phyloP scores from a whole-genome alignment of 306 rosid species.

The Rubus idaeus region DNA sequence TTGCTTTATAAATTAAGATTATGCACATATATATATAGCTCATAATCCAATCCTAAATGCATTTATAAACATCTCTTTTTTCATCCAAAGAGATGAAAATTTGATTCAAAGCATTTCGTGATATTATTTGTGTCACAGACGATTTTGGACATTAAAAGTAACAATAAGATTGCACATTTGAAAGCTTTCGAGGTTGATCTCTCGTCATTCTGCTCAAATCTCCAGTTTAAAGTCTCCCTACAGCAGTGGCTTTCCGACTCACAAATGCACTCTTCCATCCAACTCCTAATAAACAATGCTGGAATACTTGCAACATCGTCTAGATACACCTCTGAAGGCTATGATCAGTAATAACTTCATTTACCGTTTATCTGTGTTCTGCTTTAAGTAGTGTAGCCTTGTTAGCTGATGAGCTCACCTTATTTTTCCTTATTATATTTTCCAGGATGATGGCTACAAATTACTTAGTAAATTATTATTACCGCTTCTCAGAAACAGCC shows the following conservation, averaged over 20 bases:
- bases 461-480: too few relatives aligned
- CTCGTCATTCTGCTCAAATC: conserved; percentile 55
- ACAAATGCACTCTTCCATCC: conserved; percentile 74
- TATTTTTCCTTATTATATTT: too few relatives aligned
- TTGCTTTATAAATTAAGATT: too few relatives aligned
- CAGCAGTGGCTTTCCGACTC: conserved; percentile 74
- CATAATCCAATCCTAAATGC: too few relatives aligned
- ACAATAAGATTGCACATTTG: conserved; percentile 53
- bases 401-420: too few relatives aligned
- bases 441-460: too few relatives aligned
- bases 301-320: conserved; percentile 85
- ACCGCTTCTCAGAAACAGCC: too few relatives aligned
- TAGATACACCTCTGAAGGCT: conserved; percentile 71
- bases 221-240: conserved; percentile 55
- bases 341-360: conserved; percentile 61
- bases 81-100: not conserved
- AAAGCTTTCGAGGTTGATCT: conserved; percentile 74
- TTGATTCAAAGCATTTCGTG: not conserved
- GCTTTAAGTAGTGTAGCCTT: too few relatives aligned
- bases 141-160: conserved; percentile 51
- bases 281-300: conserved; percentile 80
- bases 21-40: too few relatives aligned
- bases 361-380: conserved; percentile 11
- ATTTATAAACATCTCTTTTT: too few relatives aligned
- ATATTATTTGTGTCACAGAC: conserved; percentile 45